These are phyloP conservation scores for Cenchrus fungigraminus DNA, from an alignment of 176 grass and related monocot species.

Conservation along the genomic window DNA sequence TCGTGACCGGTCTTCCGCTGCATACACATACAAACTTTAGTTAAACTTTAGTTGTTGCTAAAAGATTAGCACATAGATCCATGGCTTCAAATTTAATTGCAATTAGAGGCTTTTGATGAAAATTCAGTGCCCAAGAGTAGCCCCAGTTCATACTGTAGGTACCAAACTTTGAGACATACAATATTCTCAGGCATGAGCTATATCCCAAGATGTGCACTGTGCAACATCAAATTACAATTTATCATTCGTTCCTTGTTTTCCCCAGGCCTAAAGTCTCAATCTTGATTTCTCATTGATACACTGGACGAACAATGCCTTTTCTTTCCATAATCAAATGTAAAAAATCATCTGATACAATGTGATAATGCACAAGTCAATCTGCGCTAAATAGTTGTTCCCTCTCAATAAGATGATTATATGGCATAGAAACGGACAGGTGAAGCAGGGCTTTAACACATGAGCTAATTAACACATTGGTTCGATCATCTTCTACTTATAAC, in stretches of 20 bases:
- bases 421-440: neutral
- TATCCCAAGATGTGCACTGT: constrained; percentile 5
- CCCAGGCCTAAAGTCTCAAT: neutral
- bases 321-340: neutral
- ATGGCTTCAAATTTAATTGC: no score
- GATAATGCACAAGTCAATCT: constrained; percentile 2
- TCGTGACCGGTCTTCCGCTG: no score
- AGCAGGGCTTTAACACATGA: no score
- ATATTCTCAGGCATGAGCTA: neutral
- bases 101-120: no score
- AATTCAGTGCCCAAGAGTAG: neutral
- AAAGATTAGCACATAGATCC: no score
- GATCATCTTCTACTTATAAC: neutral
- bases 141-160: neutral
- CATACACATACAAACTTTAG: no score
- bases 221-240: constrained; percentile 3
- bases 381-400: neutral
- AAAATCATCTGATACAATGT: neutral
- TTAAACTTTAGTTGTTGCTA: no score
- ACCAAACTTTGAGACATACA: neutral
- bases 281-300: neutral
- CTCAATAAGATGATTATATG: neutral
- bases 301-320: neutral
- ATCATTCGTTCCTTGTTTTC: neutral
- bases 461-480: neutral